Evolutionary conservation across 169 alveolate species (phyloP).

Genomic region (Cardiosporidium cionae): DNA sequence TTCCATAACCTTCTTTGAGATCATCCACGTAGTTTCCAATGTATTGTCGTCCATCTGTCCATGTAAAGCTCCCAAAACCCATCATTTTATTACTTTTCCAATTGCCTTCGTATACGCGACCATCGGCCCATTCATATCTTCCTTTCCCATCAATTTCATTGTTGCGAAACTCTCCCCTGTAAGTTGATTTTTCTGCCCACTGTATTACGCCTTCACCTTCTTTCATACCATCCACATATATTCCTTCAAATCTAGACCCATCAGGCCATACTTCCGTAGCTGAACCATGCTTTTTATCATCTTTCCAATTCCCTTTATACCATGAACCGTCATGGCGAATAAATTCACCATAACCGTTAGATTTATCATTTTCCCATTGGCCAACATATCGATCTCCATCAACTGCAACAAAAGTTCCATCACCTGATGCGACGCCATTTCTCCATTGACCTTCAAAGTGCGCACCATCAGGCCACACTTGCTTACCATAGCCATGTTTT

Average conservation of each 20-base stretch:
- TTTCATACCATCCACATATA: slow-evolving; percentile 65
- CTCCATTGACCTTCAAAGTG: slow-evolving; percentile 58
- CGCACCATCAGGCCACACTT: slow-evolving; percentile 61
- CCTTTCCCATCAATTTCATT: slow-evolving; percentile 72
- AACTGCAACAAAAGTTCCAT: slow-evolving; percentile 67
- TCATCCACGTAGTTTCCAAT: slow-evolving; percentile 64
- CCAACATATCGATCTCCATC: slow-evolving; percentile 79
- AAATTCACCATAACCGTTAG: slow-evolving; percentile 77
- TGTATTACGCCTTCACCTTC: slow-evolving; percentile 74
- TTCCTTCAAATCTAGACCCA: slow-evolving; percentile 78
- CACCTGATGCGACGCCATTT: slow-evolving; percentile 68
- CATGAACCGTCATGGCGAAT: slow-evolving; percentile 73
- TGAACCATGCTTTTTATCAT: slow-evolving; percentile 77
- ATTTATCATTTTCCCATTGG: slow-evolving; percentile 72
- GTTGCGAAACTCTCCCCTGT: slow-evolving; percentile 65
- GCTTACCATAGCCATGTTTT: slow-evolving; percentile 64
- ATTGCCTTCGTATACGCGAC: slow-evolving; percentile 72
- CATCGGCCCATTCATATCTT: slow-evolving; percentile 76
- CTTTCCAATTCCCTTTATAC: slow-evolving; percentile 77
- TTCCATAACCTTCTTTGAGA: slow-evolving; percentile 71
- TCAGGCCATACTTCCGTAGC: slow-evolving; percentile 81
- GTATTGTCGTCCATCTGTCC: slow-evolving; percentile 68
- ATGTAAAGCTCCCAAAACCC: slow-evolving; percentile 67
- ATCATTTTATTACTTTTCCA: slow-evolving; percentile 73
- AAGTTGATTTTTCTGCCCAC: slow-evolving; percentile 72